Conservation (phyloP, 139 green algal genomes). For the Astrephomene gubernaculifera region DNA sequence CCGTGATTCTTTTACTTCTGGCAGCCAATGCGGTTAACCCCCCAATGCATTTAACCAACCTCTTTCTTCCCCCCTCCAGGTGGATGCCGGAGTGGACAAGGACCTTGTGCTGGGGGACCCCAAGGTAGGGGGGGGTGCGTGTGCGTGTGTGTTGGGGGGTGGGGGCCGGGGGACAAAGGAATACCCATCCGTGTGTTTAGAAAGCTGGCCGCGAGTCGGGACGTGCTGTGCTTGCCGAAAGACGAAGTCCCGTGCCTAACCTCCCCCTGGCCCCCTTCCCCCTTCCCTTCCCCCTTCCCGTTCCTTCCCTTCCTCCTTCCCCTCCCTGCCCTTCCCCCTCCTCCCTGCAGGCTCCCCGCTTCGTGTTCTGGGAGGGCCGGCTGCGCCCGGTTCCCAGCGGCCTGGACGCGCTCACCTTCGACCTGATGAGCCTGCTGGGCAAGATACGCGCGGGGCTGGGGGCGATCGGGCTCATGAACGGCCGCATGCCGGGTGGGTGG, state of each 20-base stretch:
- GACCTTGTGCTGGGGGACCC: conserved; percentile 93
- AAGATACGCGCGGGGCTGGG: conserved; percentile 98
- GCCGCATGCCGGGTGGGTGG: conserved; percentile 70
- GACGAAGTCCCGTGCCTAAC: too few relatives aligned
- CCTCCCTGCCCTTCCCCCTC: not conserved
- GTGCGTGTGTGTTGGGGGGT: not conserved
- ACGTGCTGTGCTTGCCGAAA: not conserved
- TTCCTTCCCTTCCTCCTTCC: not conserved
- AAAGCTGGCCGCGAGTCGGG: too few relatives aligned
- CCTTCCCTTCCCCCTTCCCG: not conserved
- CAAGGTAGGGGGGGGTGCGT: conserved; percentile 1
- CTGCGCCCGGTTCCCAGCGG: conserved; percentile 87
- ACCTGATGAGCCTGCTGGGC: conserved; percentile 90
- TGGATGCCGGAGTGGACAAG: conserved; percentile 85
- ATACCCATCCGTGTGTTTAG: too few relatives aligned
- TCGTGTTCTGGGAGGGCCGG: conserved; percentile 95
- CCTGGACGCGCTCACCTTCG: conserved; percentile 90
- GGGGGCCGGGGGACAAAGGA: not conserved
- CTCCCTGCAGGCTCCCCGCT: conserved; percentile 88
- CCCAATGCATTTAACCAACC: too few relatives aligned
- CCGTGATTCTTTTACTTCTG: too few relatives aligned
- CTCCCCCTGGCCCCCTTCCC: not conserved
- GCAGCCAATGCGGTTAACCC: too few relatives aligned
- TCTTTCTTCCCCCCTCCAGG: conserved; percentile 58
- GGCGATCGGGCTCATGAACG: conserved; percentile 86